Base-by-base conservation (phyloP, 2,329 filamentous ascomycete genomes). In the Leptographium procerum region DNA sequence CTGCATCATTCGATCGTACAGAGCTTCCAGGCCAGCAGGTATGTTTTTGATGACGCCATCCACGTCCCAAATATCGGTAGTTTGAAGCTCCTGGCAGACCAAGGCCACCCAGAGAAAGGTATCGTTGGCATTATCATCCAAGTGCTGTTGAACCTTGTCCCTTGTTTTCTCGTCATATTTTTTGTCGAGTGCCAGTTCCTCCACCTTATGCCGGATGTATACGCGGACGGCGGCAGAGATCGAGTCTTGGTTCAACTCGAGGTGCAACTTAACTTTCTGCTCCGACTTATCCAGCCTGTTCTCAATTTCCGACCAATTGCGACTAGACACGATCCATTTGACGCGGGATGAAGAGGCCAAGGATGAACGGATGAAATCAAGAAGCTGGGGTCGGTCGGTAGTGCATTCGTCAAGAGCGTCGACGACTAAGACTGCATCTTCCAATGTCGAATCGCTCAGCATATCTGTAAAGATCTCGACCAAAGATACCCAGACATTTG, bases 391-490 rank as follows among this genome's bases (percentile, higher is more conserved):
- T 8, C 28, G 59, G 36, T 52, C 61, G 16, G 24, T 11, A 8
- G 14, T 45, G 60, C 76, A 80, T 62, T 80, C 75, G 59, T 81
- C 75, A 0, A 80, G 71, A 2, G 72, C 75, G 64, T 80, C 74
- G 36, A 80, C 66, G 2, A 79, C 61, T 4, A 79, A 51, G 61
- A 71, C 72, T 0, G 67, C 68, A 0, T 2, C 63, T 7, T 61
- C 31, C 13, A 74, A 57, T 8, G 33, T 62, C 1, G 65, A 61
- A 56, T 77, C 72, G 50, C 69, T 29, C 1, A 80, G 58, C 14
- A 79, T 75, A 29, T 66, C 63, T 1, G n/a, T 59, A 4, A 79
- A 69, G n/a, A 78, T 71, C 14, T 70, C 61, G 6, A 65, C 69
- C 28, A 78, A 58, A 16, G 68, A 67, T 54, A 66, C 55, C 68